A percentile compares a stretch with the other conserved stretches of the same genome.
phyloP scores from a whole-genome alignment of 176 grass and related monocot genomes.

The Bothriochloa decipiens region DNA sequence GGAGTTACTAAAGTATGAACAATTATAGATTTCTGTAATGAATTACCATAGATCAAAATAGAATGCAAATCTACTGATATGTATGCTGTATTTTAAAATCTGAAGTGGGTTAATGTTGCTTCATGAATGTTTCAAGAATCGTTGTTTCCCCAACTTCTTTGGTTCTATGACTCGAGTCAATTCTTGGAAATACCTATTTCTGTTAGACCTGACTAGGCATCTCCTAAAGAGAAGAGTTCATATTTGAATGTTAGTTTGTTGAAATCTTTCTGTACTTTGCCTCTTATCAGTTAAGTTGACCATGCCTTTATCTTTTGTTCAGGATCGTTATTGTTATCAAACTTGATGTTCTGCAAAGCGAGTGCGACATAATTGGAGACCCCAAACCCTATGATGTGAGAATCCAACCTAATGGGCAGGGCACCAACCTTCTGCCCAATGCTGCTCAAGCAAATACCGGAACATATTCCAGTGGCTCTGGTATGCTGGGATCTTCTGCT shows the following conservation, averaged over 20 bases:
- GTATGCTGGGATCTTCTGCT: slow-evolving; percentile 37
- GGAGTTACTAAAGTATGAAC: background rate
- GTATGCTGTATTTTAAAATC: background rate
- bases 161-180: background rate
- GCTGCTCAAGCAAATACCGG: slow-evolving; percentile 45
- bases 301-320: slow-evolving; percentile 33
- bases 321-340: slow-evolving; percentile 89
- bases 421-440: slow-evolving; percentile 28
- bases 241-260: background rate
- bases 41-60: slow-evolving; percentile 8
- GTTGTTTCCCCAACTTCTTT: background rate
- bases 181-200: background rate
- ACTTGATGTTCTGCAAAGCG: slow-evolving; percentile 62
- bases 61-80: background rate
- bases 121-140: background rate
- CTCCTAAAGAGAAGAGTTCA: background rate
- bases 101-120: background rate
- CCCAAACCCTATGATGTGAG: slow-evolving; percentile 54
- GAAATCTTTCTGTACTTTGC: background rate
- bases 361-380: slow-evolving; percentile 55
- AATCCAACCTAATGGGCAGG: slow-evolving; percentile 19
- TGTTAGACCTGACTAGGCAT: background rate
- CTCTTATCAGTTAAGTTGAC: slow-evolving; percentile 31
- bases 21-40: background rate
- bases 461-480: slow-evolving; percentile 33